Conservation (phyloP, 306 rosid genomes). For the Cercis canadensis region DNA sequence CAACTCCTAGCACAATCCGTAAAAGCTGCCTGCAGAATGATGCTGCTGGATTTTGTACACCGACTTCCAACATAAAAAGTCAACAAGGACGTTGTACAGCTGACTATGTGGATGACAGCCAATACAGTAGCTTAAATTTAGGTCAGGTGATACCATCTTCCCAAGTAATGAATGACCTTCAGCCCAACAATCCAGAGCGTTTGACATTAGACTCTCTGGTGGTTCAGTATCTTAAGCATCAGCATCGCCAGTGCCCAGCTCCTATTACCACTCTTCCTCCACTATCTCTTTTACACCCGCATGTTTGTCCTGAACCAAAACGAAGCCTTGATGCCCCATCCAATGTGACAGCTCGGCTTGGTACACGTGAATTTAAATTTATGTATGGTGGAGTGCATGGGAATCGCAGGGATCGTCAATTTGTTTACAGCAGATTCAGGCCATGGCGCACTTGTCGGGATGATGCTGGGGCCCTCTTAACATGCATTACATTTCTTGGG, state of each 20-base stretch:
- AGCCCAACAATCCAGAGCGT: conserved; percentile 75
- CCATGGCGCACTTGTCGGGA: conserved; percentile 98
- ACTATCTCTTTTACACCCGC: conserved; percentile 85
- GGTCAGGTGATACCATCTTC: conserved; percentile 63
- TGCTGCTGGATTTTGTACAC: conserved; percentile 62
- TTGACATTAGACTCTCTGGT: conserved; percentile 85
- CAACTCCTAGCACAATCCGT: conserved; percentile 60
- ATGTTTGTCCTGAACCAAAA: conserved; percentile 97
- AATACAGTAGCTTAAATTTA: conserved; percentile 45
- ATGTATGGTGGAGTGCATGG: conserved; percentile 92
- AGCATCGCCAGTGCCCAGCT: conserved; percentile 98
- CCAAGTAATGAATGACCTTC: conserved; percentile 67
- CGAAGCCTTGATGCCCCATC: conserved; percentile 92
- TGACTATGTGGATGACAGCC: conserved; percentile 73
- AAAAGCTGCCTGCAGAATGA: conserved; percentile 61
- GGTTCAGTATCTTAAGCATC: conserved; percentile 94
- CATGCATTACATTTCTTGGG: conserved; percentile 85
- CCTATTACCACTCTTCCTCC: conserved; percentile 99
- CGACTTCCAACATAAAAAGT: conserved; percentile 59
- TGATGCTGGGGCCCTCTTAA: conserved; percentile 76
- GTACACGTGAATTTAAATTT: conserved; percentile 82
- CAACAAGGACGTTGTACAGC: conserved; percentile 58
- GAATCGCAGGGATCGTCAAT: conserved; percentile 92
- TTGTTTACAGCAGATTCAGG: conserved; percentile 93
- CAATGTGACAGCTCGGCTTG: conserved; percentile 90